Evolutionary conservation across 2,329 filamentous ascomycete species (phyloP).

Genomic region (Aureobasidium vineae): DNA sequence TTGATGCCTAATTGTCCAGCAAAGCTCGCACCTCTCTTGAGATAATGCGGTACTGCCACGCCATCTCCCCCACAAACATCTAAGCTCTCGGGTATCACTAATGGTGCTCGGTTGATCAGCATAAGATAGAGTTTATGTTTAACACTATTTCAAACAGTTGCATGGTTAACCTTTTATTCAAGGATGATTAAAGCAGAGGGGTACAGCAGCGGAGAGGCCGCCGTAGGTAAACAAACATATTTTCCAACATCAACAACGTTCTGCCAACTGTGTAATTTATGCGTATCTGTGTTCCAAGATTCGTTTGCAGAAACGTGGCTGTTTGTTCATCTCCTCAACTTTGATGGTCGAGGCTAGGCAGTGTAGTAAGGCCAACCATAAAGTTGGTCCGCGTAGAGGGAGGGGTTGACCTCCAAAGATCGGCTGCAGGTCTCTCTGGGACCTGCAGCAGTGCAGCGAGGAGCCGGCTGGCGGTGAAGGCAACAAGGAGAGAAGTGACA

Average conservation of each 20-base stretch:
- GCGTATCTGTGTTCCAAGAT: neutral
- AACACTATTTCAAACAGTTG: neutral
- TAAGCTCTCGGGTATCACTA: neutral
- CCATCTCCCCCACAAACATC: constrained; percentile 10
- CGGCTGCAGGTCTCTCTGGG: constrained; percentile 18
- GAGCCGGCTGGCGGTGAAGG: constrained; percentile 22
- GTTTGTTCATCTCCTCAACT: neutral
- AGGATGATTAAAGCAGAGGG: neutral
- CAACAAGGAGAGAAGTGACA: constrained; percentile 19
- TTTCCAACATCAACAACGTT: neutral
- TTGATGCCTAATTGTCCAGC: constrained; percentile 1
- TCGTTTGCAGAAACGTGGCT: neutral
- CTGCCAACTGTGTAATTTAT: neutral
- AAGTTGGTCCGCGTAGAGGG: neutral
- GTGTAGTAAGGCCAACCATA: constrained; percentile 10
- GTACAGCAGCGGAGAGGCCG: neutral
- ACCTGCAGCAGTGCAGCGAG: constrained; percentile 14
- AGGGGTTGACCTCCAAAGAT: constrained; percentile 1
- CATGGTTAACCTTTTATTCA: neutral
- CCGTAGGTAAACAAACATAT: neutral
- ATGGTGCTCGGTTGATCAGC: constrained; percentile 5
- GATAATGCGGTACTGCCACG: neutral
- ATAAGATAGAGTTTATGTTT: constrained; percentile 24
- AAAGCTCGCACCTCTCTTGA: neutral
- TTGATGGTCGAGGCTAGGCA: neutral